A percentile compares a stretch with the other conserved stretches of the same genome.
phyloP scores from a whole-genome alignment of 1,284 basidiomycete genomes.

The Lentinula novae-zelandiae region DNA sequence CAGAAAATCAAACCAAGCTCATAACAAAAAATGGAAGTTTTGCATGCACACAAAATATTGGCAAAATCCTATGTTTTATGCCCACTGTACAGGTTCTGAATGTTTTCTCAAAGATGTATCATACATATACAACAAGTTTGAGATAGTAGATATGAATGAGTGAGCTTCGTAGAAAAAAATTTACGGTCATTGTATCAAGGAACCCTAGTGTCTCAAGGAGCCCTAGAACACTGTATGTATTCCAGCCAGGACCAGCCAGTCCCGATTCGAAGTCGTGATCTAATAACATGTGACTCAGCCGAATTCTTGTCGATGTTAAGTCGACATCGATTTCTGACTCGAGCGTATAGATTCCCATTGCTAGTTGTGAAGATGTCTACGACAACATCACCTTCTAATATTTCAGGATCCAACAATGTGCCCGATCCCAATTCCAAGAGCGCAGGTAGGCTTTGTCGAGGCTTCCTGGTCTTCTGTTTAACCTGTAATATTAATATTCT shows the following conservation, averaged over 20 bases:
- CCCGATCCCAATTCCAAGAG: constrained; percentile 30
- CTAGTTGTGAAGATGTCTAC: constrained; percentile 9
- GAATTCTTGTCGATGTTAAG: constrained; percentile 2
- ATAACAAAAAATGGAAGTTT: too few species aligned
- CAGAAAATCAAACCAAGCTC: too few species aligned
- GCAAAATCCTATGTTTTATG: too few species aligned
- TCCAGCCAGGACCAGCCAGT: too few species aligned
- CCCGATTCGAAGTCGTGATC: neutral
- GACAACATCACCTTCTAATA: neutral
- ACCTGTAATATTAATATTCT: neutral
- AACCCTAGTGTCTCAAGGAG: too few species aligned
- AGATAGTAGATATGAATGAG: too few species aligned
- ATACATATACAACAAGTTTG: too few species aligned
- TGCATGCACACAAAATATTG: too few species aligned
- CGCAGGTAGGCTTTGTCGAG: constrained; percentile 21
- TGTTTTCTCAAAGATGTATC: neutral
- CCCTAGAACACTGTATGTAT: too few species aligned
- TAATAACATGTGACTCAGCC: neutral
- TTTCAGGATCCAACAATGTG: constrained; percentile 11
- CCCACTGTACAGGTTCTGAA: neutral
- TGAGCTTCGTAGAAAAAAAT: too few species aligned
- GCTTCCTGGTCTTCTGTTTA: neutral
- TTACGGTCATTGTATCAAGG: too few species aligned
- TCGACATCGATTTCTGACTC: constrained; percentile 15
- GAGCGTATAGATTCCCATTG: neutral